phyloP scores from a whole-genome alignment of 2,329 filamentous ascomycete genomes.

The Zasmidium citrigriseum region DNA sequence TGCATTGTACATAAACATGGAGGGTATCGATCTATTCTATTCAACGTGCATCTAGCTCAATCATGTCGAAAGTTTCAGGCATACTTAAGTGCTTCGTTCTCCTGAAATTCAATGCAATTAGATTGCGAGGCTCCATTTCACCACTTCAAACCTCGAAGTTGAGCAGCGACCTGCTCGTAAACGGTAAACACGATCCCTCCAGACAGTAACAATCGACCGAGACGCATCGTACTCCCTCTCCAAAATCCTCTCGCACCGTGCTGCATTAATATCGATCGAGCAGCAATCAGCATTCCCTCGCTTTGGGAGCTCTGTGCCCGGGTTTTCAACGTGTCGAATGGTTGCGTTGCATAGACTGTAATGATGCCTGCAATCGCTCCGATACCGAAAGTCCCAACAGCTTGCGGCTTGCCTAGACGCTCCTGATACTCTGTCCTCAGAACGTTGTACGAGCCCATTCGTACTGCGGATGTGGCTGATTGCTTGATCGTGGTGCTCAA shows the following conservation, averaged over 20 bases:
- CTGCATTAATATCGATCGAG: constrained; percentile 28
- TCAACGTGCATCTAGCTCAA: no score
- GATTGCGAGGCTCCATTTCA: no score
- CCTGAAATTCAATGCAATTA: no score
- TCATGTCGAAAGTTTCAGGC: no score
- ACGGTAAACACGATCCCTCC: constrained; percentile 37
- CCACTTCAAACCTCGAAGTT: neutral
- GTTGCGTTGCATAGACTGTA: constrained; percentile 46
- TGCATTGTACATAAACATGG: no score
- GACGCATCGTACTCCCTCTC: constrained; percentile 34
- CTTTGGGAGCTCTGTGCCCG: constrained; percentile 37
- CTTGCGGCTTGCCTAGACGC: constrained; percentile 25
- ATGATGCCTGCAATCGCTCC: constrained; percentile 34
- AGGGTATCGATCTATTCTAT: no score
- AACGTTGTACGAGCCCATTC: constrained; percentile 54
- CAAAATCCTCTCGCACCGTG: constrained; percentile 32
- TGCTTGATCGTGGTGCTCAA: constrained; percentile 52
- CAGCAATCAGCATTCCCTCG: constrained; percentile 26
- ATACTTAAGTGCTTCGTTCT: no score
- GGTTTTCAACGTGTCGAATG: constrained; percentile 47
- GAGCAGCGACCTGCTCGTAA: constrained; percentile 33
- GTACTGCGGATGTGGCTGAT: constrained; percentile 48
- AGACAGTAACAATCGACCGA: constrained; percentile 34
- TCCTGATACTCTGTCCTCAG: constrained; percentile 39
- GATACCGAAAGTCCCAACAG: constrained; percentile 29